Evolutionary conservation across 78 protist species (phyloP), one percentile per base, ranked within the genome.

Genomic region (Dictyostelium citrinum): DNA sequence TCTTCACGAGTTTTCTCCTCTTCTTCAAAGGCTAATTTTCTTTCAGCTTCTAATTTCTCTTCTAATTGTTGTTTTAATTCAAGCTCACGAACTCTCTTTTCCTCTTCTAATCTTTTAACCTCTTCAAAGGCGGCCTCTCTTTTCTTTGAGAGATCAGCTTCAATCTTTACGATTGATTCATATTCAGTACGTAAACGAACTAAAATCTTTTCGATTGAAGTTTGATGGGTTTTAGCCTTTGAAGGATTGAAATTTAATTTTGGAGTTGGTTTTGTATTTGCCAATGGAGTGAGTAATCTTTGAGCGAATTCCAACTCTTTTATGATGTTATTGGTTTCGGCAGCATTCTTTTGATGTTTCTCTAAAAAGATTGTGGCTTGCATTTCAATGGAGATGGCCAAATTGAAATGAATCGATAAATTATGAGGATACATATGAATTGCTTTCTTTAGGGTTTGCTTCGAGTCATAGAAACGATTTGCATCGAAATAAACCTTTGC

Each of bases 401-500:
- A 22, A 72, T 91, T 91, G 84, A 61, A 91, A 95, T 76, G 49
- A 10, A 94, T 12, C 2, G 49, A 37, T 24, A 17, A 24, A 58
- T 82, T 68, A 16, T 29, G 29, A 16, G 97, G 98, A 16, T 31
- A 43, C 12, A 37, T 5, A 41, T 70, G 81, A 31, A 96, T 17
- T 5, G 91, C 95, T 8, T 86, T 86, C 77, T 93, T 79, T 17
- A 96, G 68, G 14, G 68, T 77, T 31, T 72, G 90, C 70, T 84
- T 81, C 5, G 91, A 96, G 3, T 95, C 97, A 1, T 5, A 9
- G n/a, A 46, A 83, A 10, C 91, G 12, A 14, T 70, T 55, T 1
- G 68, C 85, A 11, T 84, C 93, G 60, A 55, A 82, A 70, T 81
- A 77, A 4, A 94, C 97, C 9, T 96, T 96, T 11, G 97, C 75